Conservation (phyloP, 805 yeast genomes). For the Jamesozyma jinghongensis region DNA sequence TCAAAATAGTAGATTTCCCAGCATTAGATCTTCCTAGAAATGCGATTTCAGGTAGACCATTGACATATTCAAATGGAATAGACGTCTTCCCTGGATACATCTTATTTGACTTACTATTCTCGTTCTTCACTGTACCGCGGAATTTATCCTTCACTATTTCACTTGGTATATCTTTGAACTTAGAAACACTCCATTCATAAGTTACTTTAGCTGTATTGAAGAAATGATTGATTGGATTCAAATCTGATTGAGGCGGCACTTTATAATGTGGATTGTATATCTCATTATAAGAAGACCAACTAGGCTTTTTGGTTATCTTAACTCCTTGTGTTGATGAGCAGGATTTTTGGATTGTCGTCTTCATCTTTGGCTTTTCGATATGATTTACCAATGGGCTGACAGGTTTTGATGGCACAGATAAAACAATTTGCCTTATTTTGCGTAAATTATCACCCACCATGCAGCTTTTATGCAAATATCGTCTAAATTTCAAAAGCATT, state of each 20-base stretch:
- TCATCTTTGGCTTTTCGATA: background rate
- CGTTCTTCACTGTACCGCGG: slow-evolving; percentile 5
- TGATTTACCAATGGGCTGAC: too few relatives aligned
- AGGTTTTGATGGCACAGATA: too few relatives aligned
- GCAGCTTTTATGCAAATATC: too few relatives aligned
- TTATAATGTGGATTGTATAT: slow-evolving; percentile 12
- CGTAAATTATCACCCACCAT: background rate
- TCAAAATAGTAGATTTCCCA: slow-evolving; percentile 75
- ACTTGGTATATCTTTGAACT: slow-evolving; percentile 46
- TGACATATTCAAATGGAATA: slow-evolving; percentile 25
- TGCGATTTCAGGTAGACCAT: slow-evolving; percentile 60
- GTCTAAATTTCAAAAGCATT: too few relatives aligned
- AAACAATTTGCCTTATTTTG: background rate
- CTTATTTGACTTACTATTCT: slow-evolving; percentile 12
- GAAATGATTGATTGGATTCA: slow-evolving; percentile 30
- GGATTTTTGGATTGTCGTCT: background rate
- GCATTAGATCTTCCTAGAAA: slow-evolving; percentile 77
- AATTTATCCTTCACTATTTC: slow-evolving; percentile 13
- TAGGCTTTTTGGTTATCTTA: too few relatives aligned
- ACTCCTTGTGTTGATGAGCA: too few relatives aligned
- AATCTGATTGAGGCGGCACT: slow-evolving; percentile 13
- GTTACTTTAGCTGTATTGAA: slow-evolving; percentile 39
- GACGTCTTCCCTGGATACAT: slow-evolving; percentile 21
- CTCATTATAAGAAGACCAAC: slow-evolving; percentile 10
- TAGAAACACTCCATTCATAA: slow-evolving; percentile 53